Evolutionary conservation across 2,329 filamentous ascomycete species (phyloP).

Genomic region (Aureobasidium sp.): DNA sequence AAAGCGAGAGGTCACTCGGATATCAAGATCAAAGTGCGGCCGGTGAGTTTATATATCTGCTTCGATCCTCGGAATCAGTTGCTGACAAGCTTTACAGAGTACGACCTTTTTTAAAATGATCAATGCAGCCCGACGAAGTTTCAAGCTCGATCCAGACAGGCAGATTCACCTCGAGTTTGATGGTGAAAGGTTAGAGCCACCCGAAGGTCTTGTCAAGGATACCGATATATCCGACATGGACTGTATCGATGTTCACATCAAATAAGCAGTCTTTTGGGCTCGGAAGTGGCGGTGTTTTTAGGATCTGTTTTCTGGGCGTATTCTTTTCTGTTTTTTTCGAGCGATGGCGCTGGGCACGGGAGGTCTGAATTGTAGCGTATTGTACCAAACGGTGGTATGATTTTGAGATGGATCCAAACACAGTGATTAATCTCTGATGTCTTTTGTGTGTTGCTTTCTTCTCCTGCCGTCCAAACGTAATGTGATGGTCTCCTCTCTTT

Average conservation of each 20-base stretch:
- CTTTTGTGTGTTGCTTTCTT: too few species aligned
- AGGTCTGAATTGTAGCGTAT: neutral
- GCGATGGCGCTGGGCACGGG: neutral
- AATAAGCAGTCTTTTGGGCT: constrained; percentile 28
- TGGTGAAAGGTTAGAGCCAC: constrained; percentile 61
- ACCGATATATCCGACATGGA: constrained; percentile 70
- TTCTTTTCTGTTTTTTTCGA: neutral
- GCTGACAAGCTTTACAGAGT: constrained; percentile 28
- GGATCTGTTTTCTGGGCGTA: neutral
- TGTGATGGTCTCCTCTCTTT: too few species aligned
- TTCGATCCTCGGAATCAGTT: neutral
- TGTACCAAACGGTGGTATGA: too few species aligned
- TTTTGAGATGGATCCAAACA: too few species aligned
- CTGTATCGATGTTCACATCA: constrained; percentile 65
- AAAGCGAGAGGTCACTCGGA: constrained; percentile 46
- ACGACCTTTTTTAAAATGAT: constrained; percentile 59
- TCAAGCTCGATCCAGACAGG: constrained; percentile 45
- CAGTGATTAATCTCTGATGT: too few species aligned
- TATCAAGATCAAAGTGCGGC: constrained; percentile 44
- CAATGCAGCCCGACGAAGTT: constrained; percentile 52
- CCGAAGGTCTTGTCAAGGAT: constrained; percentile 54
- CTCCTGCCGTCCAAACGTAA: too few species aligned
- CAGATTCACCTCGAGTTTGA: constrained; percentile 64
- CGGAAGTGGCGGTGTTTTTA: neutral
- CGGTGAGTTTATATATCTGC: constrained; percentile 31